These are phyloP conservation scores for Boletus pseudopeckii DNA, from an alignment of 768 basidiomycete genomes.

Conservation along the genomic window DNA sequence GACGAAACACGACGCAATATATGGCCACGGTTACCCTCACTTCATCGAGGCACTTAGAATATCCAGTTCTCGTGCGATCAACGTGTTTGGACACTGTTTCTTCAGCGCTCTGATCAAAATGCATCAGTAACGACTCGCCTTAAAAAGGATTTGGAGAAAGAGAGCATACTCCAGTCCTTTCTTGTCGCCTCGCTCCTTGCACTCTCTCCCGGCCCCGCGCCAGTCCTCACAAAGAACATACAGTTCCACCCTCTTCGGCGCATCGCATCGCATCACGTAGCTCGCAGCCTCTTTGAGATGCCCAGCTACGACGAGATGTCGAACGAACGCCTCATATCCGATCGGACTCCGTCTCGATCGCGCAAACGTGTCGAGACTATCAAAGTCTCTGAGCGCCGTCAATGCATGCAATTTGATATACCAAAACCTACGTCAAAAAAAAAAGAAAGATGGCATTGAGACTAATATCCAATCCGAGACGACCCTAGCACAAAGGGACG, in stretches of 20 bases:
- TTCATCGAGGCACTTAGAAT: conserved; percentile 64
- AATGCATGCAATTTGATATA: conserved; percentile 85
- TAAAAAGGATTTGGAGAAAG: neutral
- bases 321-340: conserved; percentile 90
- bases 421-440: conserved; percentile 68
- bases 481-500: neutral
- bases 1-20: neutral
- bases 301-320: conserved; percentile 70
- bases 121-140: neutral
- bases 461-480: neutral
- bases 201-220: conserved; percentile 82
- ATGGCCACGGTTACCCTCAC: conserved; percentile 29
- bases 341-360: conserved; percentile 90
- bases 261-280: conserved; percentile 84
- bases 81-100: conserved; percentile 72
- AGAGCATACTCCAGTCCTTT: conserved; percentile 74
- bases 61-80: conserved; percentile 78
- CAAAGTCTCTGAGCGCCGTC: conserved; percentile 77
- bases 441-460: neutral
- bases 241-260: conserved; percentile 75
- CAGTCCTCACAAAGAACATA: conserved; percentile 91
- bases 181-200: conserved; percentile 86
- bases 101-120: conserved; percentile 55
- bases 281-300: conserved; percentile 69
- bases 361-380: conserved; percentile 80